Evolutionary conservation across 306 rosid species (phyloP), one percentile per base, ranked within the genome.

Genomic region (Lupinus albus): DNA sequence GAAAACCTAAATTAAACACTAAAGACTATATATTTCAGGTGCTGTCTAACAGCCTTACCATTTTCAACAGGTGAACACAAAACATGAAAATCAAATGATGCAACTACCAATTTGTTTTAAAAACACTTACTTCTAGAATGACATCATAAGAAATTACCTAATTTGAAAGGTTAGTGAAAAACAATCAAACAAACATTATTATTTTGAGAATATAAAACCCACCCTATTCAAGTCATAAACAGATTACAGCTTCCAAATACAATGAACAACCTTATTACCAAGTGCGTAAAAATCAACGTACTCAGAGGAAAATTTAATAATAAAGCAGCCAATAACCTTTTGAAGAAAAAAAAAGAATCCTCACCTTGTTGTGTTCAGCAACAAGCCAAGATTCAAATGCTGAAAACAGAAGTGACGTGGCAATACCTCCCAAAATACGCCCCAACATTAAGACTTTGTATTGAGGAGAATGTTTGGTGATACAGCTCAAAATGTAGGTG

Each of bases 341-440:
- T 10, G 13, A 18, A 15, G 14, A 59, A 59, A 59, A 47, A 44
- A 6, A 44, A 68, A 41, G 5, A 56, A 51, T 3, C 70, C 75
- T 84, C 78, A 89, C 99, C 99, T 93, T 94, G 79, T 86, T 88
- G 84, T 90, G 97, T 75, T 94, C 97, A 18, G 97, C 99, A 62
- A 94, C 97, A 72, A 94, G 99, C 99, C 97, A 94, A 1, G 99
- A 94, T 76, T 94, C 97, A 60, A 94, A 94, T 48, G 99, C 85
- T 62, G 99, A 94, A 82, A 91, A 94, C 17, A 94, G 87, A 13
- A 94, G 88, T 39, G 99, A 94, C 67, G 99, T 94, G 39, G 96
- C 96, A 72, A 90, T 86, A 62, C 99, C 99, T 54, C 99, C 99
- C 91, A 90, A 81, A 53, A 94, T 54, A 33, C 99, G 99, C 51